These are phyloP conservation scores for Iris macrosiphon DNA, from an alignment of 106 monocot species.

Conservation along the genomic window DNA sequence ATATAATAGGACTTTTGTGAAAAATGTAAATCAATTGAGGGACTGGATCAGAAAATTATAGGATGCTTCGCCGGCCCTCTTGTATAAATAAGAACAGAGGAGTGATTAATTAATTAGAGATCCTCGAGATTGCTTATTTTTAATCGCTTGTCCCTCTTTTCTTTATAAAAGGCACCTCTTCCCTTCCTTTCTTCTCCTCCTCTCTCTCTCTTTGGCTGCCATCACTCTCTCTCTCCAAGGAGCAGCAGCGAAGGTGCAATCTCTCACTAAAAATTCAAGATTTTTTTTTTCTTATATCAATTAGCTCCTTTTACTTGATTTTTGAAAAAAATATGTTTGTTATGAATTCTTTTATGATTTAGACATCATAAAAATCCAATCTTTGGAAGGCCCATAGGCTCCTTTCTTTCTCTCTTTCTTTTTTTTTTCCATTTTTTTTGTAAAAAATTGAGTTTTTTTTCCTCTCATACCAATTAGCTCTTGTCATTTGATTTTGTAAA, in stretches of 20 bases:
- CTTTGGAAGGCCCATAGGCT: background rate
- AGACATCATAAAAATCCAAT: background rate
- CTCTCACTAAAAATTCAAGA: background rate
- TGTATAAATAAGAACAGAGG: no score
- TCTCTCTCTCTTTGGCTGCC: background rate
- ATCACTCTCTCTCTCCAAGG: background rate
- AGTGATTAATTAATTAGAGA: no score
- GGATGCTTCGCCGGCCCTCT: no score
- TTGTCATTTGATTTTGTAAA: no score
- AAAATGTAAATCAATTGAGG: no score
- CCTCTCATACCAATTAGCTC: no score
- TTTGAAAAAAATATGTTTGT: background rate
- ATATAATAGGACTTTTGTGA: no score
- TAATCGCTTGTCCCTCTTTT: no score
- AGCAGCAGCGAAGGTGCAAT: constrained; percentile 11
- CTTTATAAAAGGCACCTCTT: background rate
- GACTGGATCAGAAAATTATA: no score
- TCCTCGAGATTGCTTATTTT: no score
- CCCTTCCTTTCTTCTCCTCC: background rate
- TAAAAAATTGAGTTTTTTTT: background rate
- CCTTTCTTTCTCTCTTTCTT: no score
- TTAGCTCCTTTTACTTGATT: background rate
- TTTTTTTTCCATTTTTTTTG: background rate
- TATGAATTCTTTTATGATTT: background rate
- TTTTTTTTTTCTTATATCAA: background rate